phyloP scores from a whole-genome alignment of 1,284 basidiomycete species.

The Ustilago tritici region DNA sequence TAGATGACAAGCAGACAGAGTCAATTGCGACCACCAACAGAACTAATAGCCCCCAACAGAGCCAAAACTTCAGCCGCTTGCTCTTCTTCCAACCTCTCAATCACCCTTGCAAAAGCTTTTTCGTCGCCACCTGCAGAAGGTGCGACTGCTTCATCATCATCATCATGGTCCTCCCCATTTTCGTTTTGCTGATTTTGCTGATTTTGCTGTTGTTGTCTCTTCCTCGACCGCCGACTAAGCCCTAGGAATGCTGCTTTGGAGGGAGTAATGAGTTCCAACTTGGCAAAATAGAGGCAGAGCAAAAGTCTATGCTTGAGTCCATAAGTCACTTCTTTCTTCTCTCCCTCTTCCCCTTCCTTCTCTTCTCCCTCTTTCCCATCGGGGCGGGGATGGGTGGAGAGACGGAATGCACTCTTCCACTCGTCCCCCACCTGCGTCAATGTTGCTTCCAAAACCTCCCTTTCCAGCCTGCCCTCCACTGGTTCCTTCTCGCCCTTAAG shows the following conservation, averaged over 20 bases:
- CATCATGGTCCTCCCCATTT: constrained; percentile 1
- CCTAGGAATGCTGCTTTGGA: constrained; percentile 19
- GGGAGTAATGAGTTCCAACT: constrained; percentile 39
- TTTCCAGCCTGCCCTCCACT: not conserved
- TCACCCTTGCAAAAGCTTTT: constrained; percentile 10
- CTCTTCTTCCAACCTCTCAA: constrained; percentile 33
- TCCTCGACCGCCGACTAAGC: constrained; percentile 33
- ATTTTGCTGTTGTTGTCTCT: constrained; percentile 22
- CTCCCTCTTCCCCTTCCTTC: constrained; percentile 4
- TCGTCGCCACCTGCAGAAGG: not conserved
- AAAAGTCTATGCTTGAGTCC: constrained; percentile 34
- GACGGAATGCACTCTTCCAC: constrained; percentile 47
- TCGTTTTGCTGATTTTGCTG: constrained; percentile 12
- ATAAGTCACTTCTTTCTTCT: constrained; percentile 18
- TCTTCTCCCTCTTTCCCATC: constrained; percentile 7
- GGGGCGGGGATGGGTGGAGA: constrained; percentile 14
- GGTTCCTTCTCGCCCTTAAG: constrained; percentile 16
- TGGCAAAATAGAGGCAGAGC: constrained; percentile 45
- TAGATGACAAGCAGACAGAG: not conserved
- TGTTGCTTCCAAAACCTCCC: constrained; percentile 41
- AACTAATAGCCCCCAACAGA: constrained; percentile 32
- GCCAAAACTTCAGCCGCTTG: constrained; percentile 30
- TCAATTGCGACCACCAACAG: constrained; percentile 39
- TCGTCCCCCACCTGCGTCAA: constrained; percentile 31
- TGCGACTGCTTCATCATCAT: not conserved